Evolutionary conservation across 2,329 filamentous ascomycete species (phyloP).

Genomic region (Colletotrichum cordylinicola): DNA sequence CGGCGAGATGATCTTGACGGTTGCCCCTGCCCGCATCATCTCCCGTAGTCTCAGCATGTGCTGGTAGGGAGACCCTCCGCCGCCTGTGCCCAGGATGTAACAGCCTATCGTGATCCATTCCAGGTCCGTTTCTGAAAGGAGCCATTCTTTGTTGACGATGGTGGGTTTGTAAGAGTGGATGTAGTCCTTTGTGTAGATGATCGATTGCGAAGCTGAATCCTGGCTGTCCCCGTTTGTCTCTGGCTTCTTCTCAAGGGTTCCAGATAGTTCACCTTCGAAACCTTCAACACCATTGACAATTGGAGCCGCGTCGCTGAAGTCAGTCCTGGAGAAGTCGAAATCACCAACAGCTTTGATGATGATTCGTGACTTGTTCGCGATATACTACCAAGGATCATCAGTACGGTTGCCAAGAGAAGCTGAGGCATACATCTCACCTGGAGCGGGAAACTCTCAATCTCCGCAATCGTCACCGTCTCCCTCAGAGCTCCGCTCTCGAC

Average conservation of each 20-base stretch:
- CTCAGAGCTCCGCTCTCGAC: neutral
- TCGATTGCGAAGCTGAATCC: accelerated
- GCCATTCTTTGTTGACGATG: neutral
- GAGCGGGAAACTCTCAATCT: neutral
- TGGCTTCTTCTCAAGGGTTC: neutral
- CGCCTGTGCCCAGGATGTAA: conserved; percentile 41
- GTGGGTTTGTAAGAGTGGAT: neutral
- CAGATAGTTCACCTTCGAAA: neutral
- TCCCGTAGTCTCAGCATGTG: conserved; percentile 53
- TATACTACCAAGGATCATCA: neutral
- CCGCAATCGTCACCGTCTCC: neutral
- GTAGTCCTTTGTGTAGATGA: neutral
- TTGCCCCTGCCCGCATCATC: conserved; percentile 55
- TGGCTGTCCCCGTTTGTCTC: neutral
- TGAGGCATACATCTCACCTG: neutral
- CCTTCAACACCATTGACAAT: neutral
- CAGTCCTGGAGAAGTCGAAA: neutral
- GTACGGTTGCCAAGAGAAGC: accelerated
- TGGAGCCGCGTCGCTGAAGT: neutral
- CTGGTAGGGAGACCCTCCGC: conserved; percentile 41
- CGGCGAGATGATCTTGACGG: conserved; percentile 38
- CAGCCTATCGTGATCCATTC: conserved; percentile 41
- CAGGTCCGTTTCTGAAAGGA: neutral
- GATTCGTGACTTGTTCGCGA: neutral
- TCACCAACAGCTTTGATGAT: neutral